Percentiles rank a stretch among this genome's conserved stretches.
Evolutionary conservation across 2,329 filamentous ascomycete species (phyloP).

Genomic region (Remersonia thermophila): DNA sequence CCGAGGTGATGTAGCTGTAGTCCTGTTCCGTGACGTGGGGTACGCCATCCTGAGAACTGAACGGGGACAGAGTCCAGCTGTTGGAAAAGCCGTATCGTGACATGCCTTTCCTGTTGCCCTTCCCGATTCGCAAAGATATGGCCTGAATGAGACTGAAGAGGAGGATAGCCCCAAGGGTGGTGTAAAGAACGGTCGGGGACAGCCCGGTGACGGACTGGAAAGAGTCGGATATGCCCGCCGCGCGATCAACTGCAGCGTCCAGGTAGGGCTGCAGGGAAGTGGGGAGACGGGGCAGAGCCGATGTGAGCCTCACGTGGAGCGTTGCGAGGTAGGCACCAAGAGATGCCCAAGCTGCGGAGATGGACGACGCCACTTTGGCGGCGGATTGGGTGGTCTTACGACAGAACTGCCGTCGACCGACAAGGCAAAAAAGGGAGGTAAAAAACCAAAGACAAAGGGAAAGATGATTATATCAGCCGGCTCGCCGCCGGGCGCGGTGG

Average conservation of each 20-base stretch:
- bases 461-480: conserved; percentile 11
- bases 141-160: conserved; percentile 35
- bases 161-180: conserved; percentile 35
- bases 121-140: conserved; percentile 16
- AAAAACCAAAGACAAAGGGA: conserved; percentile 3
- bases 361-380: conserved; percentile 49
- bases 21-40: conserved; percentile 62
- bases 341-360: conserved; percentile 45
- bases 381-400: conserved; percentile 26
- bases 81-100: conserved; percentile 40
- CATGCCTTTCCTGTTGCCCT: conserved; percentile 27
- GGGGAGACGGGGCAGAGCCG: conserved; percentile 28
- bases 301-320: conserved; percentile 42
- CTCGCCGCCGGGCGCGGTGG: conserved; percentile 8
- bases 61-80: conserved; percentile 36
- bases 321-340: conserved; percentile 41
- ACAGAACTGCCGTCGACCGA: conserved; percentile 25
- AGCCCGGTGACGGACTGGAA: conserved; percentile 38
- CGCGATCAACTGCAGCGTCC: conserved; percentile 36
- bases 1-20: conserved; percentile 72
- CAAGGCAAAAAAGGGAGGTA: conserved; percentile 1
- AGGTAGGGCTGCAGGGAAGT: conserved; percentile 40
- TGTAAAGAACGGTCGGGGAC: conserved; percentile 37
- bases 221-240: conserved; percentile 40
- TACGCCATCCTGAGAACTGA: conserved; percentile 33